Evolutionary conservation across 345 rosid genomes (phyloP).

Genomic region (Acer saccharum): DNA sequence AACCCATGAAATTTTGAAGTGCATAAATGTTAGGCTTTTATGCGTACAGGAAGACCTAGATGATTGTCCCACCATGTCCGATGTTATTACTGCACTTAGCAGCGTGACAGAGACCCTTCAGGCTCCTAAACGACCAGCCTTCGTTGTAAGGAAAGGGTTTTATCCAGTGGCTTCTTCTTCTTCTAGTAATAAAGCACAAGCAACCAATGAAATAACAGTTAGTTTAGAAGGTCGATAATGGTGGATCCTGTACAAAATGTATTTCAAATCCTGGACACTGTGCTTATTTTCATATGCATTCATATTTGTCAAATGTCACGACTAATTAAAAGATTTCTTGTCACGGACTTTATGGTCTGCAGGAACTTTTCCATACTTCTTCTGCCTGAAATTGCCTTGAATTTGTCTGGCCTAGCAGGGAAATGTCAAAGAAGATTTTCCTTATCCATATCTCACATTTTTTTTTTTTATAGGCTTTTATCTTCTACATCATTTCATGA

Average conservation of each 20-base stretch:
- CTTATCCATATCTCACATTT: too few species aligned
- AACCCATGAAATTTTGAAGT: too few species aligned
- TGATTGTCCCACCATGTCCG: too few species aligned
- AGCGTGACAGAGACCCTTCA: conserved; percentile 25
- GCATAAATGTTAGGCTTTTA: background rate
- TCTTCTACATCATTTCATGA: conserved; percentile 1
- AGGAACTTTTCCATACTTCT: too few species aligned
- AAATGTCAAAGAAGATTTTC: background rate
- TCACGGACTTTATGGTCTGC: too few species aligned
- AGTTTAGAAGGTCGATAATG: background rate
- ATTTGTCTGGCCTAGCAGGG: conserved; percentile 29
- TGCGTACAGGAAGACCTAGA: too few species aligned
- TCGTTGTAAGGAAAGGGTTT: conserved; percentile 5
- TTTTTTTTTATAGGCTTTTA: too few species aligned
- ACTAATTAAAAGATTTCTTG: too few species aligned
- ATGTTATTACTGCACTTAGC: conserved; percentile 10
- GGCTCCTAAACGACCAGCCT: conserved; percentile 36
- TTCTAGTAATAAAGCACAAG: background rate
- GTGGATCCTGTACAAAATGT: too few species aligned
- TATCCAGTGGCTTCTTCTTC: conserved; percentile 14
- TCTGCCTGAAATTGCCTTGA: too few species aligned
- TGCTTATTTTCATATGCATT: background rate
- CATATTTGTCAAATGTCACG: too few species aligned
- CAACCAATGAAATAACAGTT: background rate
- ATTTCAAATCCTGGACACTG: background rate